phyloP scores from a whole-genome alignment of 2,329 filamentous ascomycete species.

The Lecanicillium sp. region DNA sequence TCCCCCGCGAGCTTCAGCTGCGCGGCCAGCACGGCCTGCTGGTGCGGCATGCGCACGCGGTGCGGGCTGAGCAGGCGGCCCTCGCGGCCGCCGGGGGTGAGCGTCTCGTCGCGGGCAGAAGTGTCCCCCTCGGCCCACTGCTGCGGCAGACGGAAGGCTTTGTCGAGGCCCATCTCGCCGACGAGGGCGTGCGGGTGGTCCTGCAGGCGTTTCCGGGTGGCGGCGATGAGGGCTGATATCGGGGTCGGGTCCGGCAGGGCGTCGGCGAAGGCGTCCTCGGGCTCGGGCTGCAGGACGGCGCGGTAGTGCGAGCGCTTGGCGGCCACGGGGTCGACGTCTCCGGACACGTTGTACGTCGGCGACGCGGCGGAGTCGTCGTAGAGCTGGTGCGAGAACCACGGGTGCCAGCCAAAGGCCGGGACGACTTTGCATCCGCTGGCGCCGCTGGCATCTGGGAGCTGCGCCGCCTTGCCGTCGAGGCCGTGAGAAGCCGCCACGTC shows the following conservation, averaged over 20 bases:
- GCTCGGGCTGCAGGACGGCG: conserved; percentile 54
- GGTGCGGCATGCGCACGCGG: conserved; percentile 62
- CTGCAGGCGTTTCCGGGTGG: conserved; percentile 50
- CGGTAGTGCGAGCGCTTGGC: conserved; percentile 56
- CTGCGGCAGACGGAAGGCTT: conserved; percentile 66
- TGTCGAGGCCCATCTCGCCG: conserved; percentile 74
- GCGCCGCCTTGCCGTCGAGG: conserved; percentile 25
- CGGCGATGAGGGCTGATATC: conserved; percentile 50
- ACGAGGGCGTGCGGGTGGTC: conserved; percentile 59
- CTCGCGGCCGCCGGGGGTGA: conserved; percentile 67
- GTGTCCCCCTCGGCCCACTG: conserved; percentile 39
- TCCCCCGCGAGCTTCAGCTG: conserved; percentile 69
- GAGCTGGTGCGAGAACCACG: conserved; percentile 77
- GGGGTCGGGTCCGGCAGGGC: conserved; percentile 54
- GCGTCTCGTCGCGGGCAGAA: conserved; percentile 22
- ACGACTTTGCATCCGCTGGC: conserved; percentile 31
- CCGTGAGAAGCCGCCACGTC: conserved; percentile 53
- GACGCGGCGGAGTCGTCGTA: conserved; percentile 50
- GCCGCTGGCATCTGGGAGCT: conserved; percentile 10
- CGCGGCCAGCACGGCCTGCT: conserved; percentile 57
- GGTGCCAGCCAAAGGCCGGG: conserved; percentile 81
- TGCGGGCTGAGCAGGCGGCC: conserved; percentile 62
- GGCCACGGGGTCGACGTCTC: conserved; percentile 18
- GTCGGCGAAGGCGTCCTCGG: conserved; percentile 38
- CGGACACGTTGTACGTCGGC: conserved; percentile 30